Conservation (phyloP, 2,329 filamentous ascomycete genomes). For the Nigrograna mackinnonii region DNA sequence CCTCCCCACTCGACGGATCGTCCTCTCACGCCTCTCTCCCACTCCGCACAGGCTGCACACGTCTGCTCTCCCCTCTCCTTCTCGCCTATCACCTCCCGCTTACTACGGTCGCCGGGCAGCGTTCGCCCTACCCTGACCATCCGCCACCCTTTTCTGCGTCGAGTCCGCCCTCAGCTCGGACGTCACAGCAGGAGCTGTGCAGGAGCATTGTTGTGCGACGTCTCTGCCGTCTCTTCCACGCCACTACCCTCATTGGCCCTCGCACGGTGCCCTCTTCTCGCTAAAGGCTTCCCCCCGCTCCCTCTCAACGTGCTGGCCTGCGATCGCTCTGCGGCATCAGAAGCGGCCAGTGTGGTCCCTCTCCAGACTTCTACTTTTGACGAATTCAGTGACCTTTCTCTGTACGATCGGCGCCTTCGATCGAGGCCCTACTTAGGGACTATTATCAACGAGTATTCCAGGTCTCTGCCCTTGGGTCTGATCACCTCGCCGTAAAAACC, state of each 20-base stretch:
- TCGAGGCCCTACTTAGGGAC: too few relatives aligned
- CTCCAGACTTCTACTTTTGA: constrained; percentile 12
- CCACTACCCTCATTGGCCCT: constrained; percentile 30
- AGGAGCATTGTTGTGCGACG: constrained; percentile 16
- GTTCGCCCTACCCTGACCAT: constrained; percentile 8
- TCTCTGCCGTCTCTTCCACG: constrained; percentile 29
- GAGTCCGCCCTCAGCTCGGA: constrained; percentile 5
- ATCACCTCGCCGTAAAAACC: too few relatives aligned
- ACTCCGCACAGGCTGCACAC: constrained; percentile 26
- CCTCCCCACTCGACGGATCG: constrained; percentile 37
- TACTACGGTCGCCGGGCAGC: constrained; percentile 16
- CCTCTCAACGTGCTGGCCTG: constrained; percentile 29
- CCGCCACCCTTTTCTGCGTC: constrained; percentile 11
- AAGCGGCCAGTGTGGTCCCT: constrained; percentile 26
- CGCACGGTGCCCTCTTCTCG: constrained; percentile 32
- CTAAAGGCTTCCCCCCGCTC: constrained; percentile 37
- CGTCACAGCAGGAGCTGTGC: constrained; percentile 4
- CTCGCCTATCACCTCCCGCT: constrained; percentile 2
- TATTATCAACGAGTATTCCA: too few relatives aligned
- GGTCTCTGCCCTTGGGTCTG: too few relatives aligned
- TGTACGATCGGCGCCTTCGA: neutral
- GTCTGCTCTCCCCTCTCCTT: constrained; percentile 18
- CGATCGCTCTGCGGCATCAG: constrained; percentile 33
- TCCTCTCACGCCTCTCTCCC: constrained; percentile 26
- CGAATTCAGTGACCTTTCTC: neutral